phyloP scores from a whole-genome alignment of 352 stramenopile genomes.

The Phytophthora ohioensis region DNA sequence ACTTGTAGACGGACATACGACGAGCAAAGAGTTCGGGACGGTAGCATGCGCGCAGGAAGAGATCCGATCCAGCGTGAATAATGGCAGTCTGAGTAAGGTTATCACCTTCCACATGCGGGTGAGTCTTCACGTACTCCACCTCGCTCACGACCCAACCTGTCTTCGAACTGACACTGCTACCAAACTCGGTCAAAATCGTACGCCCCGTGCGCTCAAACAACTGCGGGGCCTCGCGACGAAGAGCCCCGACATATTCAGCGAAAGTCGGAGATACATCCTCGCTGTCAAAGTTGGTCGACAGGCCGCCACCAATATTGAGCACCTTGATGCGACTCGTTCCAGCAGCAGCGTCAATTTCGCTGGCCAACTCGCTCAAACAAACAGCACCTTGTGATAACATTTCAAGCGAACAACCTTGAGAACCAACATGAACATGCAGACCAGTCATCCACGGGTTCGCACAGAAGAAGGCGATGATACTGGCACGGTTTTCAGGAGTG shows the following conservation, averaged over 20 bases:
- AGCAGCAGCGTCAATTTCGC: constrained; percentile 78
- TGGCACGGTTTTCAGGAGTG: constrained; percentile 56
- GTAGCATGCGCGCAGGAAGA: constrained; percentile 92
- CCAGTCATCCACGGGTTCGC: constrained; percentile 90
- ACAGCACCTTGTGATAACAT: constrained; percentile 86
- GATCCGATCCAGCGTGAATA: constrained; percentile 91
- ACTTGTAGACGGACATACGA: constrained; percentile 86
- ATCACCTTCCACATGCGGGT: constrained; percentile 48
- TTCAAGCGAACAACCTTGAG: constrained; percentile 83
- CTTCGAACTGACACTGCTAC: constrained; percentile 87
- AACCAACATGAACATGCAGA: constrained; percentile 91
- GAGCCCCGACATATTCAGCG: constrained; percentile 79
- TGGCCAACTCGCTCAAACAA: constrained; percentile 81
- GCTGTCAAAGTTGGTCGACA: constrained; percentile 91
- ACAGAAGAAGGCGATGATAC: constrained; percentile 79
- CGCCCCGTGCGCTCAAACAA: constrained; percentile 84
- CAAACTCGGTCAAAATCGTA: constrained; percentile 94
- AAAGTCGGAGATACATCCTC: constrained; percentile 80
- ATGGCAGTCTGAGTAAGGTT: constrained; percentile 74
- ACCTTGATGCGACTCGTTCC: constrained; percentile 79
- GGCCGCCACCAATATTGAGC: constrained; percentile 93
- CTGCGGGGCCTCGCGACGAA: constrained; percentile 72
- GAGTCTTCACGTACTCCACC: constrained; percentile 92
- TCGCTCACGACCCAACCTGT: constrained; percentile 86
- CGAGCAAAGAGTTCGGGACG: constrained; percentile 79